Evolutionary conservation across 1,139 yeast genomes (phyloP), one percentile per base, ranked within the genome.

Genomic region (Suhomyces kunorum): DNA sequence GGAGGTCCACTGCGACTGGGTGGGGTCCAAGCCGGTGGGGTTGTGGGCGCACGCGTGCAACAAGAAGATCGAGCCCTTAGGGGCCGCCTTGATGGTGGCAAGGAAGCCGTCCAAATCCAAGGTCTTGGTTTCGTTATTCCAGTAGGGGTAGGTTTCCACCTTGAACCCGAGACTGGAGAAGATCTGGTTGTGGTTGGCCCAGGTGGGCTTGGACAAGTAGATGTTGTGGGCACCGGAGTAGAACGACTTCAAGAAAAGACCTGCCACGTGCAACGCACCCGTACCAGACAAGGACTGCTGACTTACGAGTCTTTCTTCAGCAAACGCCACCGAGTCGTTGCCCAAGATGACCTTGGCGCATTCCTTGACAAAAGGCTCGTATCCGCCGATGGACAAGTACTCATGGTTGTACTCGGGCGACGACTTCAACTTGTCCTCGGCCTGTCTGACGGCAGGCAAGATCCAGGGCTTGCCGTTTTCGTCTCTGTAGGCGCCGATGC

Each of bases 401-500:
- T 92, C 98, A 68, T 92, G 98, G 72, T 92, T 88, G 66, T 81
- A 83, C 29, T 65, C 69, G 14, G 85, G 81, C n/a, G 67, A 63
- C 28, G 56, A 58, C 16, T 69, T 53, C 53, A 72, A 65, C 53
- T 68, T 65, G 42, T 71, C 63, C 64, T 89, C 97, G 34, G 95
- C 95, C 50, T 71, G 66, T 49, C 69, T 78, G 12, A 92, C 98
- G 8, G 95, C 81, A 6, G 96, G 95, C 39, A 92, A 74, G 40
- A 92, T 89, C 88, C 92, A 90, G 37, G 98, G 97, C 66, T 88
- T 86, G 41, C 97, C 98, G 50, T 69, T 66, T 63, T 88, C 85
- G 63, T 90, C 97, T 65, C 98, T 81, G 74, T 92, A 92, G 34
- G 98, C 98, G 49, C 98, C 98, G 46, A 90, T 90, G 41, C 97